Conservation (phyloP, 257 asterid species). For the Rehmannia glutinosa region DNA sequence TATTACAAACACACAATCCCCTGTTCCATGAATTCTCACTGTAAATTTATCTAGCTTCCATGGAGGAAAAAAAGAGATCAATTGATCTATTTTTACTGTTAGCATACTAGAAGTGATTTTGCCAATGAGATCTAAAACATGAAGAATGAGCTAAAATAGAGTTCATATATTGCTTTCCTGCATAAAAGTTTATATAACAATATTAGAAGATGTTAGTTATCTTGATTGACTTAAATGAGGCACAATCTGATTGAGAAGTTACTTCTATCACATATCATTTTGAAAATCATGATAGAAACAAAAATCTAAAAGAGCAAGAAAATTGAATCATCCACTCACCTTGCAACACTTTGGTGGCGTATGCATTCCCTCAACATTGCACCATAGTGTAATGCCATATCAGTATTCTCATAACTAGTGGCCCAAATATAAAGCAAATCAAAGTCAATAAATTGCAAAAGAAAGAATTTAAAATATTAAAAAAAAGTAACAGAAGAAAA, state of each 20-base stretch:
- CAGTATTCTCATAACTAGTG: slow-evolving; percentile 68
- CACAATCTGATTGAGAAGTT: neutral
- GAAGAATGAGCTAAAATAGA: neutral
- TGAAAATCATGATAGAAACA: neutral
- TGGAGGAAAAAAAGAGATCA: neutral
- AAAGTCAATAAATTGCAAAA: slow-evolving; percentile 11
- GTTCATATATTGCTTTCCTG: neutral
- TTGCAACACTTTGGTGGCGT: slow-evolving; percentile 96
- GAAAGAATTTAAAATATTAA: neutral
- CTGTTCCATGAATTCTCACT: neutral
- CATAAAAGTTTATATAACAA: neutral
- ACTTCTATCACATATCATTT: neutral
- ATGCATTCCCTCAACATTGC: slow-evolving; percentile 97
- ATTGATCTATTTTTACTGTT: neutral
- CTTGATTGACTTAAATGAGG: neutral
- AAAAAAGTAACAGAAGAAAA: neutral
- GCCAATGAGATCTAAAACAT: neutral
- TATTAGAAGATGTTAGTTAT: neutral
- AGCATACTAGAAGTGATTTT: neutral
- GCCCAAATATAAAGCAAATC: slow-evolving; percentile 14
- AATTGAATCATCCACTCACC: slow-evolving; percentile 38
- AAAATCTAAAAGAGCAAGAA: neutral
- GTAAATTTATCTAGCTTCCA: neutral
- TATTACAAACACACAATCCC: neutral
- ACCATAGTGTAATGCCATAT: slow-evolving; percentile 95